phyloP scores from a whole-genome alignment of 306 rosid genomes.

The Nissolia schottii region DNA sequence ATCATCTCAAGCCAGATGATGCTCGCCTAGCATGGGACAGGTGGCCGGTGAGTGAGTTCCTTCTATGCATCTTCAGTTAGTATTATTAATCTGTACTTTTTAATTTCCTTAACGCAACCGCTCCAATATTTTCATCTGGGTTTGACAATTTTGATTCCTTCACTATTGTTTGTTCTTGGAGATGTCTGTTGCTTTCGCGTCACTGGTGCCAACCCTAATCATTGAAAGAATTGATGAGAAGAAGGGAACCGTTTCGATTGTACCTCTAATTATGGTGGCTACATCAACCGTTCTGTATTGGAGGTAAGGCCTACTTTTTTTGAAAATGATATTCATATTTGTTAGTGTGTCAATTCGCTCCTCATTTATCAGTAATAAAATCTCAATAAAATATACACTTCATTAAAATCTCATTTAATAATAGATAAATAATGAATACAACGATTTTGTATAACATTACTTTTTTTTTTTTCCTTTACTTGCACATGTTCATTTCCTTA shows the following conservation, averaged over 20 bases:
- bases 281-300: constrained; percentile 61
- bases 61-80: constrained; percentile 12
- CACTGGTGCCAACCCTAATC: constrained; percentile 68
- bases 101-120: no score
- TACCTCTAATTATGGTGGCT: constrained; percentile 59
- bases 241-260: constrained; percentile 58
- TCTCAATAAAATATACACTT: no score
- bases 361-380: no score
- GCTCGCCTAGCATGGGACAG: constrained; percentile 87
- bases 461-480: constrained; percentile 5
- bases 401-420: no score
- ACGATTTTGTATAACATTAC: no score
- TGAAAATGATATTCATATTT: no score
- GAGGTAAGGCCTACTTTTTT: constrained; percentile 70
- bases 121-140: no score
- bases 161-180: constrained; percentile 23
- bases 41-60: constrained; percentile 75
- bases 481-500: background rate
- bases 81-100: background rate
- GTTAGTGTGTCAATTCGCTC: no score
- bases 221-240: constrained; percentile 83
- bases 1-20: constrained; percentile 80
- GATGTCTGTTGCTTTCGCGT: constrained; percentile 86
- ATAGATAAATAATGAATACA: no score
- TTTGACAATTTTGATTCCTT: constrained; percentile 7